Evolutionary conservation across 495 filamentous ascomycete species (phyloP), one percentile per base, ranked within the genome.

Genomic region (Penicillium dipodomyicola): DNA sequence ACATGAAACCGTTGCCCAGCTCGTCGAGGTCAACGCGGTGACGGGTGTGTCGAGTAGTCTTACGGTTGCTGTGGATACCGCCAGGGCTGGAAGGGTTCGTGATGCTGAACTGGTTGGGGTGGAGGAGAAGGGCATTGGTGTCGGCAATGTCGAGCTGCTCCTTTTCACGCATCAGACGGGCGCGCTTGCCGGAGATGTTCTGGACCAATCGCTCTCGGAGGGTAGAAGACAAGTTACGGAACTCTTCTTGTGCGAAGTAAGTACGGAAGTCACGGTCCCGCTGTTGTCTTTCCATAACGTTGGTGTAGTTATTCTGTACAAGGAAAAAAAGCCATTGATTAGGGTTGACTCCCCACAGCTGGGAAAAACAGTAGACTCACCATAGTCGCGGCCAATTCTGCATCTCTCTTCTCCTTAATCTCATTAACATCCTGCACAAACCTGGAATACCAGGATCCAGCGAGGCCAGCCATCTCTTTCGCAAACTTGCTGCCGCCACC

Each of bases 101-200:
- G 56, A 96, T 84, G 70, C 87, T 88, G 72, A 92, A 97, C 66
- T 98, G 94, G 60, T 87, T 93, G 14, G 95, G 92, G 63, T 97
- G 91, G 7, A 96, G 82, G 30, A 96, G 84, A 5, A 95, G 82
- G 12, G 94, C 90, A 61, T 89, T 95, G 56, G 84, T 87, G 63
- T 97, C 95, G 14, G 87, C 83, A 35, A 97, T 89, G 59, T 97
- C 94, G 35, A 95, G 70, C 65, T 85, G 73, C 59, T 97, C 95
- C 67, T 96, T 97, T 62, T 98, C 94, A 56, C 87, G 86, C 64
- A 87, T 82, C 39, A 98, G 75, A 42, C 88, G 82, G 49, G 81
- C 79, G 50, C 89, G 88, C 65, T 92, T 93, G 32, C 83, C 78
- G 14, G 82, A 86, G 49, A 97, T 82, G 17, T 77, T 83, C 60